Evolutionary conservation across 1,284 basidiomycete species (phyloP).

Genomic region (Ceratobasidium papillatum): DNA sequence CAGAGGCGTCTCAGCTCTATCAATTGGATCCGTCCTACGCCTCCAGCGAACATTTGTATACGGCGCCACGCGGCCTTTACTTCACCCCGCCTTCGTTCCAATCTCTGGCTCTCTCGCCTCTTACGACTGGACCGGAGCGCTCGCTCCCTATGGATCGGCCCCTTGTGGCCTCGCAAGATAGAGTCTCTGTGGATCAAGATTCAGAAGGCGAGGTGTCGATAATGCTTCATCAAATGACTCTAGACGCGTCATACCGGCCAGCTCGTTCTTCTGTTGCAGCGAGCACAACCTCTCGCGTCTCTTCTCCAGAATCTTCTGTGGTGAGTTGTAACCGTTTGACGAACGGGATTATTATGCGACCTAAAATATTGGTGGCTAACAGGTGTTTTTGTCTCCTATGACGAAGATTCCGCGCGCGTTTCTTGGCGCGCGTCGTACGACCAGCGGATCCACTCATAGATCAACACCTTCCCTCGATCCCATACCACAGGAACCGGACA

Average conservation of each 20-base stretch:
- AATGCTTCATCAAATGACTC: conserved; percentile 12
- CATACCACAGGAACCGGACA: neutral
- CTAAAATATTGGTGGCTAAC: neutral
- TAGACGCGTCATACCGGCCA: neutral
- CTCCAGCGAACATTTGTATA: neutral
- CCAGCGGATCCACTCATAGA: neutral
- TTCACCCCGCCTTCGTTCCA: conserved; percentile 22
- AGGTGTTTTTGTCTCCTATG: conserved; percentile 33
- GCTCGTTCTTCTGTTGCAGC: conserved; percentile 13
- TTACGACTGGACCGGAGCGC: conserved; percentile 10
- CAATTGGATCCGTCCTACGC: neutral
- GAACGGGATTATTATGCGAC: neutral
- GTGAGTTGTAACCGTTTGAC: neutral
- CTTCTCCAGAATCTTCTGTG: conserved; percentile 36
- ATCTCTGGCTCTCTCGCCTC: conserved; percentile 14
- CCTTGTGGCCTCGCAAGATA: neutral
- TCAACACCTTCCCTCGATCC: neutral
- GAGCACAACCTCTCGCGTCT: conserved; percentile 13
- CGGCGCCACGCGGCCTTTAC: conserved; percentile 10
- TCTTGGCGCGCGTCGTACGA: neutral
- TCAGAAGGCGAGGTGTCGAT: conserved; percentile 29
- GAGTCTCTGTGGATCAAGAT: neutral
- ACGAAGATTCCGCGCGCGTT: conserved; percentile 24
- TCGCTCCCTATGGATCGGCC: conserved; percentile 20
- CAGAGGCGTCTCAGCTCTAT: neutral